phyloP scores from a whole-genome alignment of 108 stramenopile species.

The Discostella pseudostelligera region DNA sequence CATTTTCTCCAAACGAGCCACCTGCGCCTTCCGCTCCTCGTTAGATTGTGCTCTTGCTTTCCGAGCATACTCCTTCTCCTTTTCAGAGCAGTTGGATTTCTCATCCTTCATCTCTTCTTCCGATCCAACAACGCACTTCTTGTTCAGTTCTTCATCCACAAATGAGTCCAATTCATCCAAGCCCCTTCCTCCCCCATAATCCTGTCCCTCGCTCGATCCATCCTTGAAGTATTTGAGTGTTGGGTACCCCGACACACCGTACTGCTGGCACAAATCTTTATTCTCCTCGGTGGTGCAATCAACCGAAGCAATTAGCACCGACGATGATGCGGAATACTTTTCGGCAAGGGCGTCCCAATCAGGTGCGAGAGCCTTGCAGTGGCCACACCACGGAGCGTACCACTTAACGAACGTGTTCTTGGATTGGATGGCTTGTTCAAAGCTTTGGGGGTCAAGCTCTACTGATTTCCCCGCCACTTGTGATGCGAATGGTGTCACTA shows the following conservation, averaged over 20 bases:
- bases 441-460: constrained; percentile 35
- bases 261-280: constrained; percentile 53
- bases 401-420: constrained; percentile 49
- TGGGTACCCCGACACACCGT: constrained; percentile 55
- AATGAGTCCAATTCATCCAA: constrained; percentile 54
- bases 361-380: constrained; percentile 70
- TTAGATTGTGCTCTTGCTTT: constrained; percentile 41
- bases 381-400: constrained; percentile 59
- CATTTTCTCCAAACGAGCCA: constrained; percentile 48
- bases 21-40: constrained; percentile 34
- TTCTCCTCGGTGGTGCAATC: constrained; percentile 60
- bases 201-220: constrained; percentile 52
- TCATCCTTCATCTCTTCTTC: constrained; percentile 39
- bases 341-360: constrained; percentile 70
- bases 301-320: constrained; percentile 67
- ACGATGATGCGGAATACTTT: constrained; percentile 66
- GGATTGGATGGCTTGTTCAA: constrained; percentile 25
- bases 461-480: constrained; percentile 27
- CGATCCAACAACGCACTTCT: constrained; percentile 58
- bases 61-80: constrained; percentile 40
- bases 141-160: constrained; percentile 56
- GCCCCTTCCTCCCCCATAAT: constrained; percentile 65
- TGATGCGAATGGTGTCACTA: constrained; percentile 7
- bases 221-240: constrained; percentile 61
- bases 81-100: constrained; percentile 44